These are phyloP conservation scores for Hortaea sp. DNA, from an alignment of 2,329 filamentous ascomycete species.

Conservation along the genomic window DNA sequence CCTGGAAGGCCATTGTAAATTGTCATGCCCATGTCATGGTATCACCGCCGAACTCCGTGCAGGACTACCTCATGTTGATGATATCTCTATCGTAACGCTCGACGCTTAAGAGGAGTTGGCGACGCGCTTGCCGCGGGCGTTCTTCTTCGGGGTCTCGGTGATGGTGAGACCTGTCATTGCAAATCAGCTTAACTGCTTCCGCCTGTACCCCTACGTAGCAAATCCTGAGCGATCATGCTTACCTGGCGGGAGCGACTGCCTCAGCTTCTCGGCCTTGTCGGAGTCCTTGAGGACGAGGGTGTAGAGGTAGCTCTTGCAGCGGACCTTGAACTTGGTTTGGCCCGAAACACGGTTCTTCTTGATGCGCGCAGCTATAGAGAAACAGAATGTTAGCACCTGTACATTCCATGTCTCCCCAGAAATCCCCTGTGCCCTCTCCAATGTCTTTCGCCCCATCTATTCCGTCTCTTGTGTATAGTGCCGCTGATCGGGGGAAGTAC, in stretches of 20 bases:
- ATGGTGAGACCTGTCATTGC: conserved; percentile 43
- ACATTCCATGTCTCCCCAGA: background rate
- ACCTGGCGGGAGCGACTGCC: conserved; percentile 97
- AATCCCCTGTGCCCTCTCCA: background rate
- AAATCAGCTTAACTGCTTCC: background rate
- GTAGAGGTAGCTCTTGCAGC: conserved; percentile 87
- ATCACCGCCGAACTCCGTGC: background rate
- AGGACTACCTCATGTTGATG: conserved; percentile 3
- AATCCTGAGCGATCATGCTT: conserved; percentile 34
- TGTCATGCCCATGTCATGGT: conserved; percentile 1
- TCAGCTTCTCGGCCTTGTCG: conserved; percentile 99
- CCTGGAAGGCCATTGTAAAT: too few species aligned
- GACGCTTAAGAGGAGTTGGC: conserved; percentile 9
- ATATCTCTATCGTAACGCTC: conserved; percentile 10
- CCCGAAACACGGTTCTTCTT: conserved; percentile 79
- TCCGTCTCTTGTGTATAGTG: background rate
- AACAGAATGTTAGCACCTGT: background rate
- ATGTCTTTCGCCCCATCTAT: background rate
- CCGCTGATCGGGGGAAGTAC: conserved; percentile 32
- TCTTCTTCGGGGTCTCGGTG: conserved; percentile 53
- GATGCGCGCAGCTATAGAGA: conserved; percentile 38
- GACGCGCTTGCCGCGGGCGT: conserved; percentile 45
- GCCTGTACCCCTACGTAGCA: background rate
- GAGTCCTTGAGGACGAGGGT: conserved; percentile 96
- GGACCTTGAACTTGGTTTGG: conserved; percentile 99